Conservation (phyloP, 2,329 filamentous ascomycete species). For the Neocatenulostroma microsporum region DNA sequence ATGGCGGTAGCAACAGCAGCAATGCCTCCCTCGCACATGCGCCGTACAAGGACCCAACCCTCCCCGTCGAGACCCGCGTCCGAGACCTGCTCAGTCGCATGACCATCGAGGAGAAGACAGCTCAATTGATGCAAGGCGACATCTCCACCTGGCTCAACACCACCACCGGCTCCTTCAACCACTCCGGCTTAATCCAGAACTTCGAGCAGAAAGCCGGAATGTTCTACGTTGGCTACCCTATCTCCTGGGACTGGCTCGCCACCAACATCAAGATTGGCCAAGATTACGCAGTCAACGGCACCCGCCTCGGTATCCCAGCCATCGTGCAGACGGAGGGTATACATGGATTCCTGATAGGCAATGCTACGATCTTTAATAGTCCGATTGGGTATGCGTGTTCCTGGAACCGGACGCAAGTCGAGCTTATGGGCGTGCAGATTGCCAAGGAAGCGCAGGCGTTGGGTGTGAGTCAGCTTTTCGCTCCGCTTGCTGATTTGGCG, state of each 20-base stretch:
- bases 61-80: slow-evolving; percentile 57
- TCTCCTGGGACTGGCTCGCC: slow-evolving; percentile 56
- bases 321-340: slow-evolving; percentile 68
- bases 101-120: slow-evolving; percentile 66
- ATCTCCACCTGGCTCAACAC: slow-evolving; percentile 65
- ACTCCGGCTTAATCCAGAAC: slow-evolving; percentile 57
- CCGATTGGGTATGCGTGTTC: slow-evolving; percentile 66
- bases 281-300: slow-evolving; percentile 60
- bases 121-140: slow-evolving; percentile 58
- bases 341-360: slow-evolving; percentile 62
- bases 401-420: slow-evolving; percentile 57
- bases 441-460: slow-evolving; percentile 58
- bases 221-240: slow-evolving; percentile 64
- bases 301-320: slow-evolving; percentile 62
- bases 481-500: slow-evolving; percentile 62
- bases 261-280: slow-evolving; percentile 58
- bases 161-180: slow-evolving; percentile 59
- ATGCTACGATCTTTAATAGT: slow-evolving; percentile 72
- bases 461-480: slow-evolving; percentile 66
- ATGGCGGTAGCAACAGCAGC: slow-evolving; percentile 5
- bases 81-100: slow-evolving; percentile 62
- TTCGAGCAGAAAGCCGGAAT: slow-evolving; percentile 59
- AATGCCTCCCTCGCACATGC: slow-evolving; percentile 12
- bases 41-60: slow-evolving; percentile 47
- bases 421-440: slow-evolving; percentile 60